Base-by-base conservation (phyloP, 2,329 filamentous ascomycete genomes). In the Fusarium pseudocircinatum region DNA sequence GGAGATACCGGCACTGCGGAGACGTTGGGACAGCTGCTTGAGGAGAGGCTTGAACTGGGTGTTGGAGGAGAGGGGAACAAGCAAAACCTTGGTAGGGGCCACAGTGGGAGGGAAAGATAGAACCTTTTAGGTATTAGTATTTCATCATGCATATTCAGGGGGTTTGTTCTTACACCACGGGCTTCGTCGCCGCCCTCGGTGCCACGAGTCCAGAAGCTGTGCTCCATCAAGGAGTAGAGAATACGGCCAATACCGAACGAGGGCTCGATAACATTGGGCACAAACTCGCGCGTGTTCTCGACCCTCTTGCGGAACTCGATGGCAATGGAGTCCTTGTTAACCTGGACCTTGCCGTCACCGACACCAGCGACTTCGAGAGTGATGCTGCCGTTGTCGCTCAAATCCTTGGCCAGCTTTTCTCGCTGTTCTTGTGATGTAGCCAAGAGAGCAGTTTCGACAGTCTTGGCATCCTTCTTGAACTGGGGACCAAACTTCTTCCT, bases 201-300 rank as follows among this genome's bases (percentile, higher is more conserved):
- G 61, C 81, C 87, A 73, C 96, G 93, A 60, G 92, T 94, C 96
- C 96, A 99, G 89, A 95, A 99, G 81, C 90, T 91, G 84, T 99
- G 96, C 86, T 99, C 96, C 80, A 97, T 93, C 78, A 99, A 86
- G 69, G 93, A 92, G 86, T 97, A 98, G 66, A 98, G 86, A 72
- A 98, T 98, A 78, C 96, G 91, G 68, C 96, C 96, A 79, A 98
- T 97, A 87, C 96, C 96, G 79, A 98, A 99, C 2, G 96, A 98
- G 4, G 96, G 96, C 85, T 99, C 96, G 77, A 98, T 97, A 53
- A 97, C 95, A 80, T 98, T 98, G 68, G 96, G 96, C 2, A 93
- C 97, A 85, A 94, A 99, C 82, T 98, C 95, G 78, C 96, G 90
- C 66, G 92, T 90, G 81, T 97, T 92, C 83, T 97, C 94, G 8